phyloP scores from a whole-genome alignment of 1,139 yeast genomes.

The Candida tropicalis region DNA sequence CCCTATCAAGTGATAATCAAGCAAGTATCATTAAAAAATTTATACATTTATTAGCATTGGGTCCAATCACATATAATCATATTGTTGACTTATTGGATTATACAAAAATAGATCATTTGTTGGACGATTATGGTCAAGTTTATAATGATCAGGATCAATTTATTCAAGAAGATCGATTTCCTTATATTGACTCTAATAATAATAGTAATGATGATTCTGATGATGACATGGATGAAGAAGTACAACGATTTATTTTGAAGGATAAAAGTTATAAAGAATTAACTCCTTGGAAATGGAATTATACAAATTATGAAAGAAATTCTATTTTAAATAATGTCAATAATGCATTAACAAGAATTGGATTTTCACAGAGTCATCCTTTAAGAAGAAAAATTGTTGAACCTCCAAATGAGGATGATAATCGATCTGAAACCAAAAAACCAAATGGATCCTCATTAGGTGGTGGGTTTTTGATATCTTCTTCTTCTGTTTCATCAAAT shows the following conservation, averaged over 20 bases:
- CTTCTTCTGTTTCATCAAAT: constrained; percentile 10
- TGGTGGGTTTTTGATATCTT: constrained; percentile 21
- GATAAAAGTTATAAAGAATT: constrained; percentile 48
- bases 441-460: constrained; percentile 15
- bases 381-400: constrained; percentile 37
- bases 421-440: constrained; percentile 8
- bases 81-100: constrained; percentile 13
- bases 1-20: constrained; percentile 29
- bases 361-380: constrained; percentile 50
- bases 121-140: constrained; percentile 28
- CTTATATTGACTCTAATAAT: constrained; percentile 17
- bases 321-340: constrained; percentile 37
- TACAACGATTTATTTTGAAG: constrained; percentile 30
- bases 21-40: constrained; percentile 28
- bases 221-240: constrained; percentile 4
- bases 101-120: constrained; percentile 16
- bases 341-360: constrained; percentile 45
- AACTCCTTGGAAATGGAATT: constrained; percentile 44
- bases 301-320: constrained; percentile 35
- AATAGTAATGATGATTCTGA: constrained; percentile 8
- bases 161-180: constrained; percentile 36
- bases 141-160: constrained; percentile 38
- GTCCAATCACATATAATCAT: constrained; percentile 31
- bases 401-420: constrained; percentile 6
- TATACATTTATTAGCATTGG: constrained; percentile 39